Conservation (phyloP, 441 rosid species). For the Populus hybrid region DNA sequence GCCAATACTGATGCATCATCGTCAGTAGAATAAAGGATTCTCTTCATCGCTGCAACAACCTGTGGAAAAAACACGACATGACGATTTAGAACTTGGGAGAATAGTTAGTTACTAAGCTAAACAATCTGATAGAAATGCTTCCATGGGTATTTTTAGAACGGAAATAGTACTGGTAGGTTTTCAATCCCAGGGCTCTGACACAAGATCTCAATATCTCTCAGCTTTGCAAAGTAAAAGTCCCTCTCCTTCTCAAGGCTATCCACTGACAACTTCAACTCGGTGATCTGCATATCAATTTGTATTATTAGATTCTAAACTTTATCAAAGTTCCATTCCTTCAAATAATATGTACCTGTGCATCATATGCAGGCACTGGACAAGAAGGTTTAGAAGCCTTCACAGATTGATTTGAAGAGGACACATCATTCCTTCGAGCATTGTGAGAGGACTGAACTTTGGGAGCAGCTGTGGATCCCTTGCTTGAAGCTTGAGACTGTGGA, state of each 20-base stretch:
- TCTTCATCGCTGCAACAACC: slow-evolving; percentile 62
- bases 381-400: slow-evolving; percentile 52
- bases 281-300: slow-evolving; percentile 27
- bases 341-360: slow-evolving; percentile 43
- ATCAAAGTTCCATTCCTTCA: no score
- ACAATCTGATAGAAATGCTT: no score
- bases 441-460: no score
- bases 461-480: no score
- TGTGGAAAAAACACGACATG: no score
- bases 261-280: slow-evolving; percentile 80
- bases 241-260: slow-evolving; percentile 97
- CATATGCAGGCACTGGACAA: slow-evolving; percentile 52
- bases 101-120: no score
- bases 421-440: slow-evolving; percentile 48
- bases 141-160: no score
- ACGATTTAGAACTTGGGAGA: no score
- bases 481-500: no score
- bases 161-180: slow-evolving; percentile 44
- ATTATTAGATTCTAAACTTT: no score
- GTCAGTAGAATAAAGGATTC: slow-evolving; percentile 73
- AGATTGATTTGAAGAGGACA: slow-evolving; percentile 40
- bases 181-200: slow-evolving; percentile 72
- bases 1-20: slow-evolving; percentile 60
- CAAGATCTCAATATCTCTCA: slow-evolving; percentile 84
- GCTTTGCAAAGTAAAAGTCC: slow-evolving; percentile 84